phyloP scores from a whole-genome alignment of 352 stramenopile species.

The Globisporangium uncinulatum region DNA sequence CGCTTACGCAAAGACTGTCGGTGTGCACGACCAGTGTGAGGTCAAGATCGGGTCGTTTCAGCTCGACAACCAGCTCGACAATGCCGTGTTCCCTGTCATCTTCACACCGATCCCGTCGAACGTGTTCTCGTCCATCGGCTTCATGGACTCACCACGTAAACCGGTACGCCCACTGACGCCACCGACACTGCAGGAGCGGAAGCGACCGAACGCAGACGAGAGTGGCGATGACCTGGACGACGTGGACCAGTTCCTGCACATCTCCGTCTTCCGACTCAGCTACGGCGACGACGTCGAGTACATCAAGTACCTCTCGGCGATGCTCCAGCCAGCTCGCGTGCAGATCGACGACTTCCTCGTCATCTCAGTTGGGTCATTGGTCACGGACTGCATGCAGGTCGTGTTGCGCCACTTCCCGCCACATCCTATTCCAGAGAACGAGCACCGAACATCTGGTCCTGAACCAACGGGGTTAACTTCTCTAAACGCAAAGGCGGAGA shows the following conservation, averaged over 20 bases:
- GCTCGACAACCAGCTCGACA: constrained; percentile 75
- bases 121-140: constrained; percentile 9
- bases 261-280: constrained; percentile 70
- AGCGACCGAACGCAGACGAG: constrained; percentile 9
- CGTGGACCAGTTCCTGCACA: constrained; percentile 54
- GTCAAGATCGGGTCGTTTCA: constrained; percentile 80
- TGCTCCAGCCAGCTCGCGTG: constrained; percentile 64
- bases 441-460: not conserved
- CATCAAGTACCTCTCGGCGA: constrained; percentile 82
- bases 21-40: constrained; percentile 79
- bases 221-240: constrained; percentile 12
- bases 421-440: not conserved
- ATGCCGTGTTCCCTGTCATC: constrained; percentile 74
- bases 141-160: constrained; percentile 17
- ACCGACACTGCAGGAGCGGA: constrained; percentile 10
- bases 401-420: constrained; percentile 31
- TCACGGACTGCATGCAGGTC: constrained; percentile 38
- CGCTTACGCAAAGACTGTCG: constrained; percentile 52
- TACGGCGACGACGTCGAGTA: constrained; percentile 85
- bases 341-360: constrained; percentile 65
- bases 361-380: constrained; percentile 34
- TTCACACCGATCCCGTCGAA: constrained; percentile 67
- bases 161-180: constrained; percentile 8
- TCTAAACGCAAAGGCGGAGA: not conserved
- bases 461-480: not conserved